Evolutionary conservation across 176 grass and related monocot species (phyloP).

Genomic region (Paspalum notatum): DNA sequence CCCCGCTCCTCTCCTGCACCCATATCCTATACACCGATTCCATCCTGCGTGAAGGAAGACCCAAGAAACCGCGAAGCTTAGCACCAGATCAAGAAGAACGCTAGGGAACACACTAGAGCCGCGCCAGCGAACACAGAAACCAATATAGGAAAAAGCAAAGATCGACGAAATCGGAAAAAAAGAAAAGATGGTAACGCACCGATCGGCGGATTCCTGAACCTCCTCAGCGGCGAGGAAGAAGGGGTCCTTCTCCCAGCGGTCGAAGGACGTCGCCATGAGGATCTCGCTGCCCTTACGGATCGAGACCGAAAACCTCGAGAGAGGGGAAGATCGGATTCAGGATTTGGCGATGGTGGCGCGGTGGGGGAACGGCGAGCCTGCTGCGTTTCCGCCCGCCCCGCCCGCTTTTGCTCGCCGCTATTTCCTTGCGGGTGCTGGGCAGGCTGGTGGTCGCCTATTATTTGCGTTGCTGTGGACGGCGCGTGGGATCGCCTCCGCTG

Average conservation of each 20-base stretch:
- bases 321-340: slow-evolving; percentile 6
- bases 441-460: slow-evolving; percentile 1
- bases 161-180: background rate
- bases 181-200: slow-evolving; percentile 35
- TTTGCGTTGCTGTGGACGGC: slow-evolving; percentile 8
- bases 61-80: background rate
- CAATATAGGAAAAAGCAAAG: background rate
- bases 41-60: slow-evolving; percentile 49
- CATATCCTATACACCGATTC: slow-evolving; percentile 75
- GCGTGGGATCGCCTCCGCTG: too few relatives aligned
- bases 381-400: background rate
- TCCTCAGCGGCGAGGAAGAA: slow-evolving; percentile 93
- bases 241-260: slow-evolving; percentile 94
- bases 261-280: slow-evolving; percentile 80
- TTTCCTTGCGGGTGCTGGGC: slow-evolving; percentile 13
- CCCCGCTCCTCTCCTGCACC: slow-evolving; percentile 51
- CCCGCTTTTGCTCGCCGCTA: slow-evolving; percentile 36
- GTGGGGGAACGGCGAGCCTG: slow-evolving; percentile 15
- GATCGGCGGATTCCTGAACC: slow-evolving; percentile 81
- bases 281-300: background rate
- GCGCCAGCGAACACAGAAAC: background rate
- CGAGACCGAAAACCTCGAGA: slow-evolving; percentile 23
- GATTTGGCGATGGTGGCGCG: background rate
- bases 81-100: slow-evolving; percentile 7
- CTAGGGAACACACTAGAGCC: background rate